phyloP scores from a whole-genome alignment of 768 basidiomycete species.

The Amyloporia xantha region DNA sequence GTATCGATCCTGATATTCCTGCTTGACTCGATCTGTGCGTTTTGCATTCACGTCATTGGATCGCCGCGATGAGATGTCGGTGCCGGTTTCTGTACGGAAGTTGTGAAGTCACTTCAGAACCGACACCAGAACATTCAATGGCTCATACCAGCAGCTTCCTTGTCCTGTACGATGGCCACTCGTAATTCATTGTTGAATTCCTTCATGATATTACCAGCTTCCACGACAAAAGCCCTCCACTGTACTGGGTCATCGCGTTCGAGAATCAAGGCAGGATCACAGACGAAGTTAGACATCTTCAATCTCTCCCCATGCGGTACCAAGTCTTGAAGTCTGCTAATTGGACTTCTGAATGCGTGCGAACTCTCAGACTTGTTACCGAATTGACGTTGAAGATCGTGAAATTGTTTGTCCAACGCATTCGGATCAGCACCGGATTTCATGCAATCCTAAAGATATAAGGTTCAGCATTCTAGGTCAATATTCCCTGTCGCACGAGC shows the following conservation, averaged over 20 bases:
- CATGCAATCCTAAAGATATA: conserved; percentile 14
- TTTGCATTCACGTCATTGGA: not conserved
- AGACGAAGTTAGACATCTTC: not conserved
- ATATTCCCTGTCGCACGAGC: too few species aligned
- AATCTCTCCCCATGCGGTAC: conserved; percentile 2
- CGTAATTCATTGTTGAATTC: conserved; percentile 5
- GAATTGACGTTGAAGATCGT: not conserved
- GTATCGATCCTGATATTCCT: conserved; percentile 5
- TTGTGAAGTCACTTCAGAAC: too few species aligned
- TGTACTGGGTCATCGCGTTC: not conserved
- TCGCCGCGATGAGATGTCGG: too few species aligned
- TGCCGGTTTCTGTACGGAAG: too few species aligned
- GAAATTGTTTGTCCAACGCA: conserved; percentile 1
- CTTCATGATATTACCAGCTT: conserved; percentile 8
- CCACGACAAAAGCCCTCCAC: conserved; percentile 3
- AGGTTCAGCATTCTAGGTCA: too few species aligned
- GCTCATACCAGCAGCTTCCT: not conserved
- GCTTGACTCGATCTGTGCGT: conserved; percentile 4
- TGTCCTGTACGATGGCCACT: conserved; percentile 6
- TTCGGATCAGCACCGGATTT: conserved; percentile 11
- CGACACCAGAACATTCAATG: too few species aligned
- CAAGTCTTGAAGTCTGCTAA: conserved; percentile 6
- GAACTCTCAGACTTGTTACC: not conserved
- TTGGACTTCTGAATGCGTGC: not conserved
- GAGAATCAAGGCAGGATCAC: conserved; percentile 6